Evolutionary conservation across 768 basidiomycete genomes (phyloP).

Genomic region (Ramaria sp.): DNA sequence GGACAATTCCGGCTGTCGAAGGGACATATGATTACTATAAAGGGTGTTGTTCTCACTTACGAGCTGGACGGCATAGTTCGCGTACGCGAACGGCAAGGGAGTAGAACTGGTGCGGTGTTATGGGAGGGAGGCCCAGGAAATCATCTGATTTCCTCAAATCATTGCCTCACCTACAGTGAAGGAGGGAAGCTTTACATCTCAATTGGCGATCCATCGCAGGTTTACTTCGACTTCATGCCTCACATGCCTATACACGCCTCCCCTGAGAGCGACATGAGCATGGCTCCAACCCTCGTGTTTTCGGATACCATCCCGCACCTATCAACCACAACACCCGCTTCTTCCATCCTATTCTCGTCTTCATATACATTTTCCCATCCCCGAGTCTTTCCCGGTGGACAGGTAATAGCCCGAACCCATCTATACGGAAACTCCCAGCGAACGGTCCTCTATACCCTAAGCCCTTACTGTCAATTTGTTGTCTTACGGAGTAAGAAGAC

Average conservation of each 20-base stretch:
- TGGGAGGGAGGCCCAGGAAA: not conserved
- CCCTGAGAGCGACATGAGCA: not conserved
- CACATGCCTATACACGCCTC: conserved; percentile 7
- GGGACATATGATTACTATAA: conserved; percentile 8
- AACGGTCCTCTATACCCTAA: conserved; percentile 11
- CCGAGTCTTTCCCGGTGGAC: conserved; percentile 4
- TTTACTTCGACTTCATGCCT: conserved; percentile 12
- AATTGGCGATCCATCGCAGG: not conserved
- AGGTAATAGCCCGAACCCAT: conserved; percentile 9
- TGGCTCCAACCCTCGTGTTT: conserved; percentile 5
- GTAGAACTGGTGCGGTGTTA: not conserved
- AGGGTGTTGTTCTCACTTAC: conserved; percentile 9
- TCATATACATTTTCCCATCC: conserved; percentile 5
- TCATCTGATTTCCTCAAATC: not conserved
- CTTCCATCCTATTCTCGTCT: conserved; percentile 13
- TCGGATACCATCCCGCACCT: conserved; percentile 13
- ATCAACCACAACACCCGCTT: conserved; percentile 4
- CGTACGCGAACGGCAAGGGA: conserved; percentile 6
- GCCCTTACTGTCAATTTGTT: conserved; percentile 15
- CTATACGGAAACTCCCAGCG: conserved; percentile 3
- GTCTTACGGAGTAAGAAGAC: conserved; percentile 9
- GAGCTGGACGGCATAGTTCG: conserved; percentile 10
- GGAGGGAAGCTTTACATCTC: conserved; percentile 13
- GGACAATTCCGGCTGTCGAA: conserved; percentile 12
- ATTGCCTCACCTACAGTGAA: conserved; percentile 8